These are phyloP conservation scores for Euphorbia pulcherrima DNA, from an alignment of 345 rosid genomes.

Conservation along the genomic window DNA sequence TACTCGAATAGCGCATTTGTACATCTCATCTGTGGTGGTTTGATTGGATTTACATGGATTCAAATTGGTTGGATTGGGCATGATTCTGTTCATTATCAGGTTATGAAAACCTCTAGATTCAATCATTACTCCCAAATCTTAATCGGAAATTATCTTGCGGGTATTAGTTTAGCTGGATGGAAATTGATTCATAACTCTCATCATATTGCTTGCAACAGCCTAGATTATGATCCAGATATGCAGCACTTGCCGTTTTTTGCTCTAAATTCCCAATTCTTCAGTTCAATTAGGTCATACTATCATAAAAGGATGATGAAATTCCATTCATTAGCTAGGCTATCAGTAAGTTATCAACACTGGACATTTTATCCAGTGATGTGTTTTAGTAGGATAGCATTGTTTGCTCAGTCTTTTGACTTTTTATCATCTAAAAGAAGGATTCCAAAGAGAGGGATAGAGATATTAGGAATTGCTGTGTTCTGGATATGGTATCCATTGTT, in stretches of 20 bases:
- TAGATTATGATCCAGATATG: conserved; percentile 55
- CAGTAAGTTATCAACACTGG: conserved; percentile 53
- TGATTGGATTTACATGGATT: conserved; percentile 47
- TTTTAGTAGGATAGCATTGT: conserved; percentile 48
- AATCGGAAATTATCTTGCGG: conserved; percentile 65
- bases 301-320: conserved; percentile 48
- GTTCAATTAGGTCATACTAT: conserved; percentile 36
- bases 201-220: conserved; percentile 54
- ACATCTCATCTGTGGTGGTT: conserved; percentile 35
- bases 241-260: conserved; percentile 53
- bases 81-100: conserved; percentile 63
- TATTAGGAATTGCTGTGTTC: conserved; percentile 37
- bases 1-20: conserved; percentile 31
- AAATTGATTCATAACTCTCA: conserved; percentile 54
- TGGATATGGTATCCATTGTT: conserved; percentile 58
- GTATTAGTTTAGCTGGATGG: conserved; percentile 58
- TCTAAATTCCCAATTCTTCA: conserved; percentile 47
- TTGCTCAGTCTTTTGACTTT: conserved; percentile 39
- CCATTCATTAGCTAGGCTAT: conserved; percentile 39
- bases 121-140: conserved; percentile 49
- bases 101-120: conserved; percentile 28
- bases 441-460: conserved; percentile 34
- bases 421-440: conserved; percentile 37
- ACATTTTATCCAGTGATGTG: conserved; percentile 62
- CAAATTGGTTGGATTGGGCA: conserved; percentile 78